Evolutionary conservation across 1,139 yeast genomes (phyloP), one percentile per base, ranked within the genome.

Genomic region (Trichomonascaceae sp.): DNA sequence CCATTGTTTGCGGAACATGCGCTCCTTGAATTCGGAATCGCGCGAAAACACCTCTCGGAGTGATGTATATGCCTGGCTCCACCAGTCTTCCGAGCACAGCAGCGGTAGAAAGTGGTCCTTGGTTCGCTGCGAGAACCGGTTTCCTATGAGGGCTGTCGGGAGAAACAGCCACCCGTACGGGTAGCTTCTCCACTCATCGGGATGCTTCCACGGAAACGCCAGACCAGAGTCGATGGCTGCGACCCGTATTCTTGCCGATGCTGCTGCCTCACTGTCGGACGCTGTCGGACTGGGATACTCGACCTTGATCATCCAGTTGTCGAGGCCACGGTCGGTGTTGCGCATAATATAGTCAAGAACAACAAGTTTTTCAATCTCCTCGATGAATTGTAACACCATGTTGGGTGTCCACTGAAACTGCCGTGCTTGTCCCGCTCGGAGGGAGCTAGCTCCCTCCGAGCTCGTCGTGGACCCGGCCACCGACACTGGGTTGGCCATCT

Each of bases 141-240:
- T 76, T 0, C 82, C 84, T 36, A 78, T 73, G 3, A 78, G 51
- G 5, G 71, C 62, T 14, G 70, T 52, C 0, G 89, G 89, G 27
- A 78, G 53, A 44, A 74, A 76, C 18, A 78, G 56, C 89, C 89
- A 78, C 0, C 89, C 89, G 55, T 70, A 78, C 0, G 89, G 89
- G 44, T 76, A 78, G 1, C 82, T 74, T 36, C 89, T 57, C 85
- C 87, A 77, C 47, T 76, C 85, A 51, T 78, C 81, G 0, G 89
- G 89, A 43, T 76, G 82, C 46, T 78, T 78, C 87, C 87, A 78
- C 3, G 89, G 89, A 45, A 76, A 77, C 0, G 87, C 69, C 20
- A 78, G 59, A 0, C 87, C 87, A 3, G 82, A 76, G 47, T 78
- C 89, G 33, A 78, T 78, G 0, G 89, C 89, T 2, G 84, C 85